Evolutionary conservation across 306 rosid genomes (phyloP).

Genomic region (Neltuma alba): DNA sequence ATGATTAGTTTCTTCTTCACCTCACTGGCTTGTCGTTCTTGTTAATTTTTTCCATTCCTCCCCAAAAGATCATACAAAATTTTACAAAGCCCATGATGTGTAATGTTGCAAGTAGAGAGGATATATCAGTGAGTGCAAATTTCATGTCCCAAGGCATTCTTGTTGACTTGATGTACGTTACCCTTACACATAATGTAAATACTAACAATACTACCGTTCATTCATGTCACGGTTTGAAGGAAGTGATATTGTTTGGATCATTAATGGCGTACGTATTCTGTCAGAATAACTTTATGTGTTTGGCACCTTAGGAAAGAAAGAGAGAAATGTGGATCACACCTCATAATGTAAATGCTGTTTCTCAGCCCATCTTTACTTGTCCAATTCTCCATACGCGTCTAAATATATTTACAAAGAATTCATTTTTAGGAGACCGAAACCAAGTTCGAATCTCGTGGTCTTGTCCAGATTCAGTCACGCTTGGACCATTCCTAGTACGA

Average conservation of each 20-base stretch:
- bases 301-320: background rate
- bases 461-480: no score
- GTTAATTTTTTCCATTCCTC: background rate
- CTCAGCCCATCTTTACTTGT: background rate
- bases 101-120: background rate
- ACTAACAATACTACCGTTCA: background rate
- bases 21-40: background rate
- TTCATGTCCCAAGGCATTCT: background rate
- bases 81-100: background rate
- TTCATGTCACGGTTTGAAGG: background rate
- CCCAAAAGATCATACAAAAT: background rate
- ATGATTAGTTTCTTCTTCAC: conserved; percentile 34
- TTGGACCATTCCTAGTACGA: background rate
- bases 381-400: no score
- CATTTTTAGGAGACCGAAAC: background rate
- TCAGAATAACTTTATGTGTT: background rate
- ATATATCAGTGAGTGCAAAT: background rate
- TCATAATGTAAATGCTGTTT: no score
- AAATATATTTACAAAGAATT: no score
- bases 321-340: background rate
- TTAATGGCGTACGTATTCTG: no score
- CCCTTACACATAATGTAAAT: background rate
- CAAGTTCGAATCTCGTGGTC: no score
- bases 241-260: background rate
- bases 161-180: background rate